phyloP scores from a whole-genome alignment of 768 basidiomycete genomes.

The Rhodotorula graminis region DNA sequence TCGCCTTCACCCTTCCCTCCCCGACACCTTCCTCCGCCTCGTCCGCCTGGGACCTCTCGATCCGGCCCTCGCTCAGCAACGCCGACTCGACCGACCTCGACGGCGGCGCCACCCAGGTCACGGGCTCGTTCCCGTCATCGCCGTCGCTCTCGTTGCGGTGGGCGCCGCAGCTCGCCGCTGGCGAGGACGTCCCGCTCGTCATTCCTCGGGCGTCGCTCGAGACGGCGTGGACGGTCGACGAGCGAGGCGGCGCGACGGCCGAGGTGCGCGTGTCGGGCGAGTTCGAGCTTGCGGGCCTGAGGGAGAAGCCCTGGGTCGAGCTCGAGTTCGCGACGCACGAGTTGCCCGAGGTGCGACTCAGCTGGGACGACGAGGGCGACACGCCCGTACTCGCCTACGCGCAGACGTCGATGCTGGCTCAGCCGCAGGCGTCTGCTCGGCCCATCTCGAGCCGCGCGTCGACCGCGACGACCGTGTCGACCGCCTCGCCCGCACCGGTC shows the following conservation, averaged over 20 bases:
- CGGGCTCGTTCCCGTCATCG: slow-evolving; percentile 19
- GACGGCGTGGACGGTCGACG: slow-evolving; percentile 1
- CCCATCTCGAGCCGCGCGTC: not conserved
- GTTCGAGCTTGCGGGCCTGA: slow-evolving; percentile 6
- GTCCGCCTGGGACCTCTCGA: slow-evolving; percentile 26
- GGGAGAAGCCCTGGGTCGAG: slow-evolving; percentile 30
- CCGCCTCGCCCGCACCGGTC: not conserved
- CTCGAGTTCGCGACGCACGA: not conserved
- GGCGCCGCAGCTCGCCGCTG: not conserved
- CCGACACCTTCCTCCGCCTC: not conserved
- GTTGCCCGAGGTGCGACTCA: too few relatives aligned
- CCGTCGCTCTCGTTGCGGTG: slow-evolving; percentile 9
- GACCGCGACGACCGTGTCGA: not conserved
- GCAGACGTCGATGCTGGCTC: not conserved
- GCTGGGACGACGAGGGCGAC: not conserved
- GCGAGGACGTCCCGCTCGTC: not conserved
- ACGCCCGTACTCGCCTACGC: slow-evolving; percentile 3
- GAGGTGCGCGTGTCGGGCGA: not conserved
- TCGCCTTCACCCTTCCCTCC: slow-evolving; percentile 12
- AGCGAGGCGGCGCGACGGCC: not conserved
- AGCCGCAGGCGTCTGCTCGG: too few relatives aligned
- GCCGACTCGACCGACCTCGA: not conserved
- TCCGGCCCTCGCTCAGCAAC: slow-evolving; percentile 14
- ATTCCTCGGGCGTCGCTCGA: not conserved
- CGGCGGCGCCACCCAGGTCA: not conserved